These are phyloP conservation scores for Tanacetum coccineum DNA, from an alignment of 129 eudicot genomes.

Conservation along the genomic window DNA sequence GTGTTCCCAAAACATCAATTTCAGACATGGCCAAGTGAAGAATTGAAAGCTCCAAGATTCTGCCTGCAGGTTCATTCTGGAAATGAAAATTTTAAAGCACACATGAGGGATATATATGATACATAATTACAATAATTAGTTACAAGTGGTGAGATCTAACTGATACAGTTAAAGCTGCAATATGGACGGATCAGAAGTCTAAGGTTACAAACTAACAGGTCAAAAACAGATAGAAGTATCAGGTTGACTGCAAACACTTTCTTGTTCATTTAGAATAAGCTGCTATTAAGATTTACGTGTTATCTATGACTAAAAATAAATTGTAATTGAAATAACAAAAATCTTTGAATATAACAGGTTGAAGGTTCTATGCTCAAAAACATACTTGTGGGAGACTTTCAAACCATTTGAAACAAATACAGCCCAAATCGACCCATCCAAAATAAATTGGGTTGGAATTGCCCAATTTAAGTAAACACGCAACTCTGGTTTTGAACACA, in stretches of 20 bases:
- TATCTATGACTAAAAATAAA: neutral
- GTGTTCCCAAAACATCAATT: constrained; percentile 73
- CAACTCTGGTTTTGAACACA: neutral
- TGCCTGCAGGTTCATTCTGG: constrained; percentile 74
- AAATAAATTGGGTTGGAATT: neutral
- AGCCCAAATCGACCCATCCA: neutral
- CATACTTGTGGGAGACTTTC: neutral
- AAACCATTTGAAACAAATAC: neutral
- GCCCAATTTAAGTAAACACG: too few relatives aligned
- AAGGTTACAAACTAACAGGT: too few relatives aligned
- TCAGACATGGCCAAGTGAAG: constrained; percentile 95
- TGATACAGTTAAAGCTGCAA: neutral
- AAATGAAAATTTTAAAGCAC: constrained; percentile 7
- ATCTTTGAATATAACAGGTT: neutral
- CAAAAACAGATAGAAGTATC: too few relatives aligned
- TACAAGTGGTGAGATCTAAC: neutral
- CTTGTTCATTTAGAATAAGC: neutral
- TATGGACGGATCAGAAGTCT: too few relatives aligned
- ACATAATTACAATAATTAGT: neutral
- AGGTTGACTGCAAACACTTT: neutral
- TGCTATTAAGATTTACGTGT: neutral
- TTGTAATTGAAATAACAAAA: neutral
- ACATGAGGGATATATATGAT: neutral
- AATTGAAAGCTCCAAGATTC: constrained; percentile 85
- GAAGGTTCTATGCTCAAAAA: constrained; percentile 1